Base-by-base conservation (phyloP, 2,329 filamentous ascomycete genomes). In the Byssothecium circinans region DNA sequence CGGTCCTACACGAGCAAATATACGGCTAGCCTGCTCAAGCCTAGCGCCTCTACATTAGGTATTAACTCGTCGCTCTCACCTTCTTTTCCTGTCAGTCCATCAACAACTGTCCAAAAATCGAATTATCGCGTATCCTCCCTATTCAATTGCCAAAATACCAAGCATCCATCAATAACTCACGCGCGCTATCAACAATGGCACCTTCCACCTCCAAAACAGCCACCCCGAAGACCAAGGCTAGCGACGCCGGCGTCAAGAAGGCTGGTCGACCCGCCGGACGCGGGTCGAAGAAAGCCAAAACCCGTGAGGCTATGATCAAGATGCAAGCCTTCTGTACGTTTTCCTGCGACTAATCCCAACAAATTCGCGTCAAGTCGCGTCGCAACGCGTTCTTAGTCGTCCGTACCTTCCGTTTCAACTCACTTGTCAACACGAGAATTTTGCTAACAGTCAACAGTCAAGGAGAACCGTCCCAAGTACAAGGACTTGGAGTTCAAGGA, bases 291-390 rank as follows among this genome's bases (percentile, higher is more conserved):
- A 60, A 56, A 37, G 49, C 52, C 27, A 67, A 65, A 12, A 60
- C 65, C 2, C 60, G 49, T 37, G 54, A 43, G 11, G 61, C 63
- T n/a, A 66, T 70, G 62, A 52, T 56, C 35, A 63, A 61, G 54
- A 70, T 71, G 67, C 67, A 70, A 47, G 60, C 57, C 23, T 71
- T 56, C 56, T 69, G 68, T 70, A 47, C 57, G 68, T 67, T 17
- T 12, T 5, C 12, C 19, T 18, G 20, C 17, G 2, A 43, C 42
- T 43, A 40, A 19, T 43, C 29, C 22, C 27, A 11, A 29, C 25
- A 47, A 39, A 56, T n/a, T n/a, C 61, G 58, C 57, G 56, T 57
- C 36, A 27, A 33, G 50, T 44, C 56, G 47, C 52, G 42, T 54
- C 45, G 8, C 19, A 23, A 61, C 59, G 56, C 54, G 56, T 56